phyloP scores from a whole-genome alignment of 768 basidiomycete species.

The Boletus vermiculosoides region DNA sequence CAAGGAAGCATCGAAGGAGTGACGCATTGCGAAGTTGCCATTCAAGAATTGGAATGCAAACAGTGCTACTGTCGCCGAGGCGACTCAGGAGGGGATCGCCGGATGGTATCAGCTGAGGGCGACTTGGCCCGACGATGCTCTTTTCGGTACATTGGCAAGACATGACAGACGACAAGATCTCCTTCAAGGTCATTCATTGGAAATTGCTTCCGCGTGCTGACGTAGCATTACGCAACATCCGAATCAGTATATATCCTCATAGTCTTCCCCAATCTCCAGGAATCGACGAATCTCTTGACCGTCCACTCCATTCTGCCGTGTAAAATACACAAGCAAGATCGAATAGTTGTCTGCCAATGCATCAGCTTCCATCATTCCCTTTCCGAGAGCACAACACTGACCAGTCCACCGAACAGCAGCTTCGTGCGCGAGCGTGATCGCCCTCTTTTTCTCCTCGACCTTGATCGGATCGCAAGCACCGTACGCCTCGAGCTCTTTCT shows the following conservation, averaged over 20 bases:
- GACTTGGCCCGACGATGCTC: slow-evolving; percentile 20
- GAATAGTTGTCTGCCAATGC: slow-evolving; percentile 61
- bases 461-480: slow-evolving; percentile 83
- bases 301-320: slow-evolving; percentile 57
- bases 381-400: slow-evolving; percentile 37
- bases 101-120: slow-evolving; percentile 6
- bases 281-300: slow-evolving; percentile 63
- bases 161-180: slow-evolving; percentile 2
- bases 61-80: not conserved
- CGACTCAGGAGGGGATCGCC: slow-evolving; percentile 9
- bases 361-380: slow-evolving; percentile 1
- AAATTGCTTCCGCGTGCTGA: slow-evolving; percentile 4
- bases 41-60: slow-evolving; percentile 23
- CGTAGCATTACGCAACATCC: slow-evolving; percentile 20
- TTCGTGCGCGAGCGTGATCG: slow-evolving; percentile 74
- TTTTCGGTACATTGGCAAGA: slow-evolving; percentile 21
- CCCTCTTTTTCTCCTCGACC: slow-evolving; percentile 74
- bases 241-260: slow-evolving; percentile 68
- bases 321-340: slow-evolving; percentile 63
- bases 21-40: slow-evolving; percentile 5
- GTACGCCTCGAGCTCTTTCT: slow-evolving; percentile 72
- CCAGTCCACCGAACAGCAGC: slow-evolving; percentile 89
- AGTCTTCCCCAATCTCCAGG: slow-evolving; percentile 67
- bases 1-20: not conserved
- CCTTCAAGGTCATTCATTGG: not conserved